Percentiles rank a stretch among this genome's conserved stretches.
Conservation (phyloP, 208 protist genomes). For the Acanthamoeba sp. region DNA sequence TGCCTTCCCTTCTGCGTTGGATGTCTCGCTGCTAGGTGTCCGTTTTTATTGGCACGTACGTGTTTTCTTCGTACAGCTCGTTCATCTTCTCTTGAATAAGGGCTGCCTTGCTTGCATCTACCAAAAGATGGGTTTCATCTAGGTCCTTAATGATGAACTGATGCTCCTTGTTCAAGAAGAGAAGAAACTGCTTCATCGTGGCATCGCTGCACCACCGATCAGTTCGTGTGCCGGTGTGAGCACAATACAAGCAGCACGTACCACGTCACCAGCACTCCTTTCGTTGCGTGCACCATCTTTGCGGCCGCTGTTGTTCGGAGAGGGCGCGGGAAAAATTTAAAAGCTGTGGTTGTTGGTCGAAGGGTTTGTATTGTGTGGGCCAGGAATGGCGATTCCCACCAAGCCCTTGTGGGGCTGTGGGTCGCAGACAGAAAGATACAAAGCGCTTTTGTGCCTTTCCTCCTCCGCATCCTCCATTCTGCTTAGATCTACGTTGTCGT, state of each 20-base stretch:
- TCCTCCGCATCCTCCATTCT: neutral
- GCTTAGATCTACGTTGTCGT: neutral
- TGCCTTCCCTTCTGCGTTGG: neutral
- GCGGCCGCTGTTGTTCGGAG: too few relatives aligned
- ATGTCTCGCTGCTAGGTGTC: neutral
- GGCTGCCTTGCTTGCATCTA: neutral
- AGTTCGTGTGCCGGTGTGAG: neutral
- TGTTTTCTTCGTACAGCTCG: slow-evolving; percentile 42
- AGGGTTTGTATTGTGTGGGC: too few relatives aligned
- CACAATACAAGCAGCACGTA: neutral
- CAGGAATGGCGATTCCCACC: too few relatives aligned
- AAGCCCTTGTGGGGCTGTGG: too few relatives aligned
- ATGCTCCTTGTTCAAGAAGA: slow-evolving; percentile 61
- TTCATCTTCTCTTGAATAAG: slow-evolving; percentile 37
- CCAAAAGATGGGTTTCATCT: slow-evolving; percentile 22
- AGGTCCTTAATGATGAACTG: slow-evolving; percentile 58
- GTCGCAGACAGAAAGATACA: slow-evolving; percentile 3
- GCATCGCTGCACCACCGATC: neutral
- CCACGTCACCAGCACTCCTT: slow-evolving; percentile 39
- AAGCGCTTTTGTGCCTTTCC: slow-evolving; percentile 25
- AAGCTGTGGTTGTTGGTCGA: too few relatives aligned
- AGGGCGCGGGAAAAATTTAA: too few relatives aligned
- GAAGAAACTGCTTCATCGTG: slow-evolving; percentile 49
- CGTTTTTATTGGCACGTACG: slow-evolving; percentile 15
- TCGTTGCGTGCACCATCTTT: slow-evolving; percentile 56